These are phyloP conservation scores for Erythrophleum ivorense DNA, from an alignment of 331 rosid species.

Conservation along the genomic window DNA sequence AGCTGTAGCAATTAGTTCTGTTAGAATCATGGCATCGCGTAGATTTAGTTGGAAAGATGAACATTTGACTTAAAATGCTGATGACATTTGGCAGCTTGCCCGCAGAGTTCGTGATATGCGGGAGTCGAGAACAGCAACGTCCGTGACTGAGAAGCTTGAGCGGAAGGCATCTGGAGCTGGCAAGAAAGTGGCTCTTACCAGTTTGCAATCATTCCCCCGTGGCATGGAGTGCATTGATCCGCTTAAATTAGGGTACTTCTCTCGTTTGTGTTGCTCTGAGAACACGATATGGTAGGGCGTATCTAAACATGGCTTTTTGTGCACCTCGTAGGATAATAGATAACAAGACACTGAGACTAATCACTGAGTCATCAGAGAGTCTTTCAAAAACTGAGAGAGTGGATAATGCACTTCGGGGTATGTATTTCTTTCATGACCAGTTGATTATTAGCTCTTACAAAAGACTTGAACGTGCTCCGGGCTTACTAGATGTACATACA, in stretches of 20 bases:
- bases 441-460: too few species aligned
- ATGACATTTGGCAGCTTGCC: constrained; percentile 83
- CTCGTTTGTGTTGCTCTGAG: too few species aligned
- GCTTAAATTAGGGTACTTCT: constrained; percentile 88
- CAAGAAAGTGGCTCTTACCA: constrained; percentile 80
- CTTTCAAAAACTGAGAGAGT: constrained; percentile 69
- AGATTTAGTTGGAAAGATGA: too few species aligned
- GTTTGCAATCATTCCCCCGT: too few species aligned
- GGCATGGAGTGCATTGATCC: constrained; percentile 97
- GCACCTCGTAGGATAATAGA: constrained; percentile 84
- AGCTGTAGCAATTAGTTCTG: too few species aligned
- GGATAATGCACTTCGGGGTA: constrained; percentile 82
- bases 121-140: constrained; percentile 89
- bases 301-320: too few species aligned
- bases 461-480: too few species aligned
- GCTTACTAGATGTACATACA: too few species aligned
- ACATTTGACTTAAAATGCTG: too few species aligned
- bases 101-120: constrained; percentile 97
- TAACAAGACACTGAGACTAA: constrained; percentile 79
- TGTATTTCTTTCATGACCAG: constrained; percentile 24
- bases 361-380: constrained; percentile 67
- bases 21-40: too few species aligned
- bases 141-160: constrained; percentile 76
- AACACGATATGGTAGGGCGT: too few species aligned
- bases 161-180: constrained; percentile 51